Conservation (phyloP, 306 rosid genomes). For the Cercis canadensis region DNA sequence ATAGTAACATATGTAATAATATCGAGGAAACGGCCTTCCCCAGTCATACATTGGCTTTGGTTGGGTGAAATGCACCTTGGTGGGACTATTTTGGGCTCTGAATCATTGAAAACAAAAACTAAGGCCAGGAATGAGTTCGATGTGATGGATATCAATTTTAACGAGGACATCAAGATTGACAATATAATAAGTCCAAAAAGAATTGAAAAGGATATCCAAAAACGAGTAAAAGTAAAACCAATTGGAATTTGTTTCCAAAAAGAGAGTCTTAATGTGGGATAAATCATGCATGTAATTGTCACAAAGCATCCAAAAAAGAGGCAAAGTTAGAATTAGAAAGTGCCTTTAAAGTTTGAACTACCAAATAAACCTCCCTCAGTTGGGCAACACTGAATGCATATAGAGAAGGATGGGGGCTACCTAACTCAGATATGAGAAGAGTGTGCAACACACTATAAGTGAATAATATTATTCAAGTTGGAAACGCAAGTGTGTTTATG, state of each 20-base stretch:
- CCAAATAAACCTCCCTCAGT: conserved; percentile 58
- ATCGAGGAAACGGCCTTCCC: conserved; percentile 9
- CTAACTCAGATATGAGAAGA: conserved; percentile 12
- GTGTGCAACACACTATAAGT: conserved; percentile 16
- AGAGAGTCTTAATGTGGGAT: not conserved
- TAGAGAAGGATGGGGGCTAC: conserved; percentile 1
- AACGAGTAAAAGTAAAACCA: no score
- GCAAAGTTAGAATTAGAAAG: conserved; percentile 21
- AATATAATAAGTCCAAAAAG: not conserved
- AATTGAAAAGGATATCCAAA: not conserved
- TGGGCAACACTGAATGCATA: conserved; percentile 6
- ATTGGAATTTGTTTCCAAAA: conserved; percentile 1
- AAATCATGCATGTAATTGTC: not conserved
- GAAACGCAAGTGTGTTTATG: conserved; percentile 39
- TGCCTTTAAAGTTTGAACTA: conserved; percentile 14
- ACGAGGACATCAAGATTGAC: not conserved
- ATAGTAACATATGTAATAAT: not conserved
- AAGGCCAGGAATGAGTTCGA: not conserved
- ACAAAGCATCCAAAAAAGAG: conserved; percentile 20
- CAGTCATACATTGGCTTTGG: no score
- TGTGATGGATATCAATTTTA: not conserved
- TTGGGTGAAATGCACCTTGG: no score
- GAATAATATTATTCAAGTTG: conserved; percentile 20
- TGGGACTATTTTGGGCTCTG: no score
- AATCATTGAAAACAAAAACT: no score